A percentile compares a stretch with the other conserved stretches of the same genome.
phyloP scores from a whole-genome alignment of 257 asterid genomes.

The Coffea eugenioides region DNA sequence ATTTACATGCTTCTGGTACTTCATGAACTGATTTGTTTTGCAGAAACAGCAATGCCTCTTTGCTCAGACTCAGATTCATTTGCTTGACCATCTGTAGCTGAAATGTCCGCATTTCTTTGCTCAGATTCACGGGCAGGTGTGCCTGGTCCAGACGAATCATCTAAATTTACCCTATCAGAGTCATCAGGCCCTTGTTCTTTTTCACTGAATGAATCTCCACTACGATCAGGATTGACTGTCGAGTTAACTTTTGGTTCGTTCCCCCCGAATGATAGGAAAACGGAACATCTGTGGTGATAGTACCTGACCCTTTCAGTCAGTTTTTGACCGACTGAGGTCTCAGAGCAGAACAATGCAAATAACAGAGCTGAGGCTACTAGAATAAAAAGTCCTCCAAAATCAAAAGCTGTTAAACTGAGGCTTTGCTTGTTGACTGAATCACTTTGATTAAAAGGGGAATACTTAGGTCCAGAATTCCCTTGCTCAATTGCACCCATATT shows the following conservation, averaged over 20 bases:
- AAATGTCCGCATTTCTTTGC: not conserved
- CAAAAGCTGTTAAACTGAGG: constrained; percentile 32
- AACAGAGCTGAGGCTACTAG: constrained; percentile 38
- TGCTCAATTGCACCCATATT: constrained; percentile 29
- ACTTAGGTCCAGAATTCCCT: constrained; percentile 41
- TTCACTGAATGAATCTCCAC: constrained; percentile 6
- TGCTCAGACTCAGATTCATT: not conserved
- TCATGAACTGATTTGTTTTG: not conserved
- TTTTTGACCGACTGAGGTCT: constrained; percentile 28
- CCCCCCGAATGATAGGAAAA: not conserved
- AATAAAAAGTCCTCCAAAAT: constrained; percentile 56
- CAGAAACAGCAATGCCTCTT: not conserved
- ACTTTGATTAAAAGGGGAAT: constrained; percentile 36
- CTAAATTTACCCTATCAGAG: not conserved
- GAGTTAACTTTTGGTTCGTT: not conserved
- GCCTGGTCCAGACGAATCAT: not conserved
- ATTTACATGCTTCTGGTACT: not conserved
- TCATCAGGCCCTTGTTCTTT: not conserved
- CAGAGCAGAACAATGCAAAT: constrained; percentile 39
- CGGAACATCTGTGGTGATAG: not conserved
- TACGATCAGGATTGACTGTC: not conserved
- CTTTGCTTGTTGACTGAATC: constrained; percentile 39
- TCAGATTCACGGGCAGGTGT: not conserved
- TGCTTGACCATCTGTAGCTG: not conserved
- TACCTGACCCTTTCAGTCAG: not conserved